Evolutionary conservation across 805 yeast genomes (phyloP).

Genomic region (Sugiyamaella floridensis): DNA sequence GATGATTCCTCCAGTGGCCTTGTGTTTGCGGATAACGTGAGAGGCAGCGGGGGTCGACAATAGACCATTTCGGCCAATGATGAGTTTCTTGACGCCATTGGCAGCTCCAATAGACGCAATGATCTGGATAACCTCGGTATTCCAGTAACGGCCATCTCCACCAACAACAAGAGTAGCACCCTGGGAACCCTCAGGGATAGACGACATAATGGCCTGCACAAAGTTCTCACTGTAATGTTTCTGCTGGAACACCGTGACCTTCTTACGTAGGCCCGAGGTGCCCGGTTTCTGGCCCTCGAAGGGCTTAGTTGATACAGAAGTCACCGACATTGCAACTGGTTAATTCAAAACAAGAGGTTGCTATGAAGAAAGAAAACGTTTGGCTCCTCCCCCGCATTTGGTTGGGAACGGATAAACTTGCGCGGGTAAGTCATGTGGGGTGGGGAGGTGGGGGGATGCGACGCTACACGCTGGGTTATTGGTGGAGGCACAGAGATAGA

Average conservation of each 20-base stretch:
- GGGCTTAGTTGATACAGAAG: slow-evolving; percentile 49
- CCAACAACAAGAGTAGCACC: slow-evolving; percentile 82
- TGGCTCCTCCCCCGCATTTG: neutral
- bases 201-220: slow-evolving; percentile 73
- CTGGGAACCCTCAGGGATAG: slow-evolving; percentile 84
- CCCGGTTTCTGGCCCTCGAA: slow-evolving; percentile 95
- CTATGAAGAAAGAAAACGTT: no score
- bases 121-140: slow-evolving; percentile 69
- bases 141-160: slow-evolving; percentile 95
- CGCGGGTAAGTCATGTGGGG: no score
- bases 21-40: slow-evolving; percentile 71
- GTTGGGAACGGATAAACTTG: neutral
- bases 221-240: slow-evolving; percentile 86
- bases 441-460: no score
- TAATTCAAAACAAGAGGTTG: neutral
- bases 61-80: slow-evolving; percentile 82
- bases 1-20: slow-evolving; percentile 86
- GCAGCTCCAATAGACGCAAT: slow-evolving; percentile 84
- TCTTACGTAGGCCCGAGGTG: slow-evolving; percentile 92
- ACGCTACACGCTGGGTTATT: no score
- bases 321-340: neutral
- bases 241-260: slow-evolving; percentile 75
- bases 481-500: no score
- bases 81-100: slow-evolving; percentile 78
- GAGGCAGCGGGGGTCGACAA: slow-evolving; percentile 96